Conservation (phyloP, 202 grass and related monocot genomes). For the Sporobolus alterniflorus region DNA sequence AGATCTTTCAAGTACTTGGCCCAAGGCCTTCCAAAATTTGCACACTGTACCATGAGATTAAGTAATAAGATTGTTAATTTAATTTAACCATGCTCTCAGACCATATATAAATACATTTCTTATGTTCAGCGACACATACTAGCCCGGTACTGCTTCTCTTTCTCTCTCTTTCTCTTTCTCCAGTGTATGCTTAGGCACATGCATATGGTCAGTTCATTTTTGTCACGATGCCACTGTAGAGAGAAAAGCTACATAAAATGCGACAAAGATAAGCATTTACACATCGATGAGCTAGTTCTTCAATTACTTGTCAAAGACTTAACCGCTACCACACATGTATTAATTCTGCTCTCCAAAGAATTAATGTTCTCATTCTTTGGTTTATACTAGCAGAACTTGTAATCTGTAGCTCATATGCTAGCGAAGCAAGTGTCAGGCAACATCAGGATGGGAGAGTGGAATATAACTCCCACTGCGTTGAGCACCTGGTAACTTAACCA, state of each 20-base stretch:
- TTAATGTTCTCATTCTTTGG: not conserved
- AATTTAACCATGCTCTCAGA: constrained; percentile 44
- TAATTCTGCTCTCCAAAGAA: not conserved
- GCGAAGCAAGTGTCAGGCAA: too few relatives aligned
- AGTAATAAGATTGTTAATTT: constrained; percentile 62
- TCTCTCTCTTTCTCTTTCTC: too few relatives aligned
- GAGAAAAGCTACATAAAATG: not conserved
- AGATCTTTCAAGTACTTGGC: constrained; percentile 99
- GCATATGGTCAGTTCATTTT: constrained; percentile 14
- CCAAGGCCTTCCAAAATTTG: constrained; percentile 78
- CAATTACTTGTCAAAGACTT: not conserved
- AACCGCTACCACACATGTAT: not conserved
- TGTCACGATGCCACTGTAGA: not conserved
- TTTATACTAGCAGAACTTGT: too few relatives aligned
- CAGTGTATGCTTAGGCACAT: constrained; percentile 30
- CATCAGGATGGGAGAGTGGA: too few relatives aligned
- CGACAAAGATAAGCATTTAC: not conserved
- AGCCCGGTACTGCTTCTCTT: constrained; percentile 24
- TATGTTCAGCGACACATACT: constrained; percentile 36
- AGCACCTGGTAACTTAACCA: too few relatives aligned
- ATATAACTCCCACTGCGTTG: too few relatives aligned
- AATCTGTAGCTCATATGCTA: too few relatives aligned
- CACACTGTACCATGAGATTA: constrained; percentile 58
- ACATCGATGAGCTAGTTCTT: not conserved
- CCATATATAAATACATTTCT: constrained; percentile 44